phyloP scores from a whole-genome alignment of 495 filamentous ascomycete genomes.

The Hyaloscypha hepaticicola region DNA sequence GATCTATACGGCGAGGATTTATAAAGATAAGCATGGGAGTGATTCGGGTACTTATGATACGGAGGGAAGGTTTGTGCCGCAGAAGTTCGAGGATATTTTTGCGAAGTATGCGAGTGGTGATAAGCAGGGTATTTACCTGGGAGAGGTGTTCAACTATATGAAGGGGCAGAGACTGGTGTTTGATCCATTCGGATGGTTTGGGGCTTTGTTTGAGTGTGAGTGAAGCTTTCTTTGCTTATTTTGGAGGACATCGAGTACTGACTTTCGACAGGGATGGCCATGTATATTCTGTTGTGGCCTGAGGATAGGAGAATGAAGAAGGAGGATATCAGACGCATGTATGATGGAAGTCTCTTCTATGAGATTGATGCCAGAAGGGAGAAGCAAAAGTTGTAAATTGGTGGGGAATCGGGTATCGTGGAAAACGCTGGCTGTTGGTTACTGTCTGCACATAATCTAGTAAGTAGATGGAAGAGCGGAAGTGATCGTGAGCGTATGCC shows the following conservation, averaged over 20 bases:
- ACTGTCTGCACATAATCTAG: no score
- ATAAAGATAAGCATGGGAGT: slow-evolving; percentile 60
- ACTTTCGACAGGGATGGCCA: slow-evolving; percentile 42
- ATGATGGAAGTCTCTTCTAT: slow-evolving; percentile 43
- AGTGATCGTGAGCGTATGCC: no score
- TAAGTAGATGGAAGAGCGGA: no score
- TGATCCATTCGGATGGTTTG: slow-evolving; percentile 48
- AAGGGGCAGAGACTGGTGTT: slow-evolving; percentile 43
- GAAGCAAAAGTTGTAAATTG: slow-evolving; percentile 5
- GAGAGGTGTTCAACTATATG: slow-evolving; percentile 35
- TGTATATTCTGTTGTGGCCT: slow-evolving; percentile 45
- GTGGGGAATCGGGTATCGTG: no score
- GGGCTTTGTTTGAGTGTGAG: slow-evolving; percentile 42
- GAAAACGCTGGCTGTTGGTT: no score
- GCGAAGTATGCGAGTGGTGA: slow-evolving; percentile 45
- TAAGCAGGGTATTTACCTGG: slow-evolving; percentile 33
- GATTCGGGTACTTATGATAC: slow-evolving; percentile 52
- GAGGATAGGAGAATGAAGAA: slow-evolving; percentile 35
- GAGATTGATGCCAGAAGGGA: slow-evolving; percentile 32
- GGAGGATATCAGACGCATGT: slow-evolving; percentile 35
- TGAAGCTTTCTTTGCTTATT: neutral
- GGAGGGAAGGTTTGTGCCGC: slow-evolving; percentile 54
- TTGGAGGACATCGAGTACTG: neutral
- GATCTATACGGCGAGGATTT: slow-evolving; percentile 47
- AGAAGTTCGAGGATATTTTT: slow-evolving; percentile 59